A percentile compares a stretch with the other conserved stretches of the same genome.
Evolutionary conservation across 2,329 filamentous ascomycete species (phyloP).

Genomic region (Botryotinia globosa): DNA sequence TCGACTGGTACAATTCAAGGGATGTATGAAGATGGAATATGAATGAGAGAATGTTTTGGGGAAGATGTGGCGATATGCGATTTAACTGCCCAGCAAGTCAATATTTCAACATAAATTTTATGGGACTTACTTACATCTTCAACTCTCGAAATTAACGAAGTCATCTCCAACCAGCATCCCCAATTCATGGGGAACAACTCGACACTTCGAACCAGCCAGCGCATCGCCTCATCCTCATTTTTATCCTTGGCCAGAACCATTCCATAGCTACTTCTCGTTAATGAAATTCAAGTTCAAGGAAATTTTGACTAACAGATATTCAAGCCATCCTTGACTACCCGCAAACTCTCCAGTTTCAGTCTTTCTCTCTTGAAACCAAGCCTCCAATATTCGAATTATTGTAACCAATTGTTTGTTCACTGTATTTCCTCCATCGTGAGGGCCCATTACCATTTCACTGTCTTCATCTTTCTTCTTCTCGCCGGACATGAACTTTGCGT

Average conservation of each 20-base stretch:
- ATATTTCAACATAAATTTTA: neutral
- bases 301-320: constrained; percentile 61
- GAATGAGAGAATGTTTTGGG: constrained; percentile 86
- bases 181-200: constrained; percentile 93
- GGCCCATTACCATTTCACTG: constrained; percentile 94
- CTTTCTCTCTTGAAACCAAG: constrained; percentile 71
- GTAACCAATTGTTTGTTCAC: constrained; percentile 79
- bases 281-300: constrained; percentile 12
- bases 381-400: constrained; percentile 72
- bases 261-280: constrained; percentile 60
- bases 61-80: constrained; percentile 67
- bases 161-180: constrained; percentile 94
- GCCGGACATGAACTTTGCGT: constrained; percentile 87
- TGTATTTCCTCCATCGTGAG: constrained; percentile 80
- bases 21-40: constrained; percentile 92
- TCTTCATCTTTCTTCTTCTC: constrained; percentile 97
- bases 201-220: constrained; percentile 84
- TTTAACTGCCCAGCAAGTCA: constrained; percentile 57
- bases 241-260: constrained; percentile 88
- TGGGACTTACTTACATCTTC: constrained; percentile 65
- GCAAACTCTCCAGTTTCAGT: constrained; percentile 56
- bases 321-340: constrained; percentile 85
- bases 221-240: constrained; percentile 79
- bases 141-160: constrained; percentile 70
- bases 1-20: constrained; percentile 87